Evolutionary conservation across 2,329 filamentous ascomycete genomes (phyloP).

Genomic region (Penicillium sclerotigenum): DNA sequence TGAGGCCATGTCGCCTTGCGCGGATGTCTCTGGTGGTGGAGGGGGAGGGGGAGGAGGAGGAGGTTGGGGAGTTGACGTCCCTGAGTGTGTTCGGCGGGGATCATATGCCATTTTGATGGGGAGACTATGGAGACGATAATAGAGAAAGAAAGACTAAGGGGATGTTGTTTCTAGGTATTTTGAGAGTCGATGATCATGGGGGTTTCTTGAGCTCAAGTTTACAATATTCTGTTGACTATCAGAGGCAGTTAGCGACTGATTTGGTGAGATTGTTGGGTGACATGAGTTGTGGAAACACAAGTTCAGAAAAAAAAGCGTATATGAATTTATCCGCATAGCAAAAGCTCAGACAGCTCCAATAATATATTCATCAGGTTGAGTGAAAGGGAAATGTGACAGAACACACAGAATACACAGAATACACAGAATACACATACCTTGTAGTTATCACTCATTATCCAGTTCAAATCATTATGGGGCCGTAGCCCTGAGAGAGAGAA

Average conservation of each 20-base stretch:
- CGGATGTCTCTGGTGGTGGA: slow-evolving; percentile 34
- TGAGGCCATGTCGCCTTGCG: slow-evolving; percentile 25
- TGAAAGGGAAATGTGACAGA: background rate
- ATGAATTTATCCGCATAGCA: slow-evolving; percentile 59
- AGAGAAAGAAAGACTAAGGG: slow-evolving; percentile 8
- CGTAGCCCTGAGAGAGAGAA: slow-evolving; percentile 30
- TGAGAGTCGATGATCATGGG: slow-evolving; percentile 29
- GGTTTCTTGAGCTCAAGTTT: slow-evolving; percentile 33
- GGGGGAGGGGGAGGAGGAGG: slow-evolving; percentile 53
- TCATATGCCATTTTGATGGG: slow-evolving; percentile 47
- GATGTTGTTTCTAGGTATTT: slow-evolving; percentile 8
- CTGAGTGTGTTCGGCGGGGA: slow-evolving; percentile 50
- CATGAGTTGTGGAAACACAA: slow-evolving; percentile 3
- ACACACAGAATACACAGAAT: background rate
- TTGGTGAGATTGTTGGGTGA: background rate
- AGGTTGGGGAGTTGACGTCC: slow-evolving; percentile 42
- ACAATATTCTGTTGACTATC: slow-evolving; percentile 34
- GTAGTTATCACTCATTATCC: slow-evolving; percentile 29
- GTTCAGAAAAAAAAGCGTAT: slow-evolving; percentile 48
- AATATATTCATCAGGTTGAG: slow-evolving; percentile 56
- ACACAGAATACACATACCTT: slow-evolving; percentile 28
- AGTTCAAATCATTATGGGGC: slow-evolving; percentile 23
- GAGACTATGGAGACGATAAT: slow-evolving; percentile 16
- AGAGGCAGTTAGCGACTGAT: slow-evolving; percentile 25
- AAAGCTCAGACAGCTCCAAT: slow-evolving; percentile 76